These are phyloP conservation scores for Leishmania amazonensis DNA, from an alignment of 208 protist species.

Conservation along the genomic window DNA sequence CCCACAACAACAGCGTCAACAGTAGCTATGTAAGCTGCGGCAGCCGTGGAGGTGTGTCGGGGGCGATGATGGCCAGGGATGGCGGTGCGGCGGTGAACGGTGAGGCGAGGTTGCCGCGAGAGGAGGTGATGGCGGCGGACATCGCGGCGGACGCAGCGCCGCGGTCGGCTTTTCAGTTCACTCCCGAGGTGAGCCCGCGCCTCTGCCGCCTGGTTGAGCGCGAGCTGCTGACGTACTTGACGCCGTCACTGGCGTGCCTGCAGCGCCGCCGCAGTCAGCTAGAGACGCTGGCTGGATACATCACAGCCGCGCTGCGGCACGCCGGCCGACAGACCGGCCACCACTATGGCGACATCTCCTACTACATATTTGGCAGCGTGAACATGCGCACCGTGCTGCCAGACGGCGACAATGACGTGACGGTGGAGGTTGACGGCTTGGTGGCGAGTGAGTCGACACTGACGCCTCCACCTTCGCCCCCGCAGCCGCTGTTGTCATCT, in stretches of 20 bases:
- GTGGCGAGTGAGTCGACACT: slow-evolving; percentile 25
- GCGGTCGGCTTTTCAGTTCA: slow-evolving; percentile 32
- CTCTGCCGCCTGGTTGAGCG: slow-evolving; percentile 66
- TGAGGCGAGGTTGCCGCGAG: slow-evolving; percentile 1
- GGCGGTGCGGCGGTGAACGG: background rate
- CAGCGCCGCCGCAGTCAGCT: slow-evolving; percentile 63
- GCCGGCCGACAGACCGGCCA: slow-evolving; percentile 35
- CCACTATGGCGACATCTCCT: slow-evolving; percentile 55
- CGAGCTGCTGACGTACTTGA: slow-evolving; percentile 66
- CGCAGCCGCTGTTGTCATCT: slow-evolving; percentile 9
- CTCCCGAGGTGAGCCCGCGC: slow-evolving; percentile 56
- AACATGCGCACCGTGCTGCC: slow-evolving; percentile 87
- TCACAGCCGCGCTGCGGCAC: slow-evolving; percentile 64
- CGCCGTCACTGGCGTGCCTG: slow-evolving; percentile 50
- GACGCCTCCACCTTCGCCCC: slow-evolving; percentile 18
- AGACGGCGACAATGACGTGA: slow-evolving; percentile 91
- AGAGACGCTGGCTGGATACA: slow-evolving; percentile 49
- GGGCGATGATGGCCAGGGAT: background rate
- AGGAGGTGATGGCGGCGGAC: slow-evolving; percentile 7
- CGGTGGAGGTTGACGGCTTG: slow-evolving; percentile 79
- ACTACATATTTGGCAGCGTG: slow-evolving; percentile 88
- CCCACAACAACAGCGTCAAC: background rate
- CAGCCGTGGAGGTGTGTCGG: slow-evolving; percentile 1
- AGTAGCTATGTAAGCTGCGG: background rate
- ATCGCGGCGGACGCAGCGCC: slow-evolving; percentile 8